phyloP scores from a whole-genome alignment of 352 stramenopile species.

The Pythium diclinum region DNA sequence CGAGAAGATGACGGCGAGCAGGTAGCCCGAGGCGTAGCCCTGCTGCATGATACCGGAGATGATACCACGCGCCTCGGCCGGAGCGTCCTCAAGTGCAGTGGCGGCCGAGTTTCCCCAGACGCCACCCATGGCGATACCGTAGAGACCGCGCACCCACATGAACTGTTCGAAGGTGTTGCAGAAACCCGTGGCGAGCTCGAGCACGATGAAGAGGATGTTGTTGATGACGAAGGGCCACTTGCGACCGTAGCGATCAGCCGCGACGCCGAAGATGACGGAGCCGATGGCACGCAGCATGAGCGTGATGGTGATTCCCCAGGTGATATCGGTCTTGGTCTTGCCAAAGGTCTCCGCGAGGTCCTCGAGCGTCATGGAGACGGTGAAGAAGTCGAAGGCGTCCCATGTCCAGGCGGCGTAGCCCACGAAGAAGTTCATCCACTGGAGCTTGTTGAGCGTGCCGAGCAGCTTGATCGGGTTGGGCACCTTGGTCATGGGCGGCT shows the following conservation, averaged over 20 bases:
- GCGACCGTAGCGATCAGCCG: conserved; percentile 40
- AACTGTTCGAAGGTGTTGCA: not conserved
- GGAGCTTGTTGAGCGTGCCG: conserved; percentile 28
- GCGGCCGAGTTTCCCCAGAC: conserved; percentile 43
- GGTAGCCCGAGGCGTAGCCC: conserved; percentile 43
- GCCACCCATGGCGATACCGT: conserved; percentile 43
- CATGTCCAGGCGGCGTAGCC: conserved; percentile 40
- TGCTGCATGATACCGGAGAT: conserved; percentile 49
- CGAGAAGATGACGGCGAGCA: conserved; percentile 34
- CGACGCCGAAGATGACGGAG: conserved; percentile 41
- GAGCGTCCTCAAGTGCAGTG: conserved; percentile 40
- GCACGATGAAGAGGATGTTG: not conserved
- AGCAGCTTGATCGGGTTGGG: no score
- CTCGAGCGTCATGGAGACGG: conserved; percentile 45
- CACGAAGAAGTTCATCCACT: no score
- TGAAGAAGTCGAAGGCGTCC: conserved; percentile 61
- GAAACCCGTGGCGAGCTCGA: not conserved
- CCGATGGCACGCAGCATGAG: conserved; percentile 49
- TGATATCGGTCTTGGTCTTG: conserved; percentile 41
- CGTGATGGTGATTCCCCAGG: conserved; percentile 51
- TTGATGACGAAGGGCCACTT: conserved; percentile 33
- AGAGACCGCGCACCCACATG: conserved; percentile 12
- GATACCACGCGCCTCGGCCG: conserved; percentile 34
- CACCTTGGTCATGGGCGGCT: no score
- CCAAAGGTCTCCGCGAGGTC: conserved; percentile 43